phyloP scores from a whole-genome alignment of 1,284 basidiomycete species.

The Pseudozyma tsukubaensis region DNA sequence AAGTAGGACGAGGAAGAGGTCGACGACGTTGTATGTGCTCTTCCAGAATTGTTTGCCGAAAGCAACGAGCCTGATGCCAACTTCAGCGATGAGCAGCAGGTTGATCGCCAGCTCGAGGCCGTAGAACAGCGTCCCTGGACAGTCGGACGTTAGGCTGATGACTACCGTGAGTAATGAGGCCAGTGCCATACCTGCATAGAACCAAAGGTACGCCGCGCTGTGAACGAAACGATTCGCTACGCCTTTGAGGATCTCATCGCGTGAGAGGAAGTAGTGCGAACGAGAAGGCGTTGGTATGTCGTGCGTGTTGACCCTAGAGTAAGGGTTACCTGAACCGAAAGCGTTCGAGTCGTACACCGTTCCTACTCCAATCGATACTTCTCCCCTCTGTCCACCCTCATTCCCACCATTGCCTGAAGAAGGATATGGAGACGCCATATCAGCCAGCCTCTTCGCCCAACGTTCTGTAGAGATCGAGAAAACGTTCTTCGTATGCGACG shows the following conservation, averaged over 20 bases:
- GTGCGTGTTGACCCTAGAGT: slow-evolving; percentile 18
- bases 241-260: slow-evolving; percentile 65
- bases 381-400: slow-evolving; percentile 12
- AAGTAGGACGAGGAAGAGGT: slow-evolving; percentile 61
- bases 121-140: slow-evolving; percentile 65
- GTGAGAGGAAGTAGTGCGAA: slow-evolving; percentile 60
- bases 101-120: slow-evolving; percentile 64
- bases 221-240: slow-evolving; percentile 68
- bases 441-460: slow-evolving; percentile 41
- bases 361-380: slow-evolving; percentile 38
- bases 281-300: slow-evolving; percentile 21
- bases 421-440: slow-evolving; percentile 33
- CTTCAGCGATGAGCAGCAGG: slow-evolving; percentile 63
- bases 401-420: slow-evolving; percentile 4
- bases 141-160: slow-evolving; percentile 59
- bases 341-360: slow-evolving; percentile 37
- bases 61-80: slow-evolving; percentile 59
- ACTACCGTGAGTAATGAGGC: slow-evolving; percentile 63
- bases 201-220: slow-evolving; percentile 64
- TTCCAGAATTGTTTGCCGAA: slow-evolving; percentile 68
- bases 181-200: slow-evolving; percentile 66
- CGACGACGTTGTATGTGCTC: slow-evolving; percentile 65
- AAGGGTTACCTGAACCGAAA: slow-evolving; percentile 21
- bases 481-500: slow-evolving; percentile 47
- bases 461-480: slow-evolving; percentile 47